A percentile compares a stretch with the other conserved stretches of the same genome.
Conservation (phyloP, 805 yeast genomes). For the Blastobotrys terrestris region DNA sequence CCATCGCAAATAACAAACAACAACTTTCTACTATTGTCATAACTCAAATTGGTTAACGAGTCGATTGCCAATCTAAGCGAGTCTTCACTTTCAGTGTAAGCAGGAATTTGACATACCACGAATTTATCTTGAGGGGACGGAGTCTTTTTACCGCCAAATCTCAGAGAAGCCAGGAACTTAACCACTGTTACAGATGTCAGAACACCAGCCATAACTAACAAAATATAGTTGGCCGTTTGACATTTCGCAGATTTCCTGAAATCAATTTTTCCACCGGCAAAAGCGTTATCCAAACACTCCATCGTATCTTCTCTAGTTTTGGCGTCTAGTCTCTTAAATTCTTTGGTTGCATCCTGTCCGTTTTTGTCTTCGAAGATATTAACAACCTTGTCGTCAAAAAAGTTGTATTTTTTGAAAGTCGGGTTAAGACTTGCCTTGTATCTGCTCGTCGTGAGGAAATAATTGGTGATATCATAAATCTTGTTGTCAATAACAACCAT, state of each 20-base stretch:
- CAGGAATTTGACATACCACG: conserved; percentile 39
- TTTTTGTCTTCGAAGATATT: conserved; percentile 28
- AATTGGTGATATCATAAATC: conserved; percentile 35
- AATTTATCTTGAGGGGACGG: conserved; percentile 36
- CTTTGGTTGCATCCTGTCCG: conserved; percentile 33
- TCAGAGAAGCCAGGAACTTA: conserved; percentile 35
- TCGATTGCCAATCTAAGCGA: conserved; percentile 52
- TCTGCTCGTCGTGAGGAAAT: conserved; percentile 28
- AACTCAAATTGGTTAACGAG: conserved; percentile 49
- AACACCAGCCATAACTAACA: conserved; percentile 34
- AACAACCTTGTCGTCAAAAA: conserved; percentile 30
- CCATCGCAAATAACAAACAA: conserved; percentile 56
- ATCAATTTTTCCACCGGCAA: conserved; percentile 32
- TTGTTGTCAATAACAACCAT: conserved; percentile 30
- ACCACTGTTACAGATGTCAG: conserved; percentile 34
- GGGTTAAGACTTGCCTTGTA: conserved; percentile 22
- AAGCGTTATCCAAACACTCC: conserved; percentile 33
- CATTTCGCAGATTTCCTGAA: conserved; percentile 36
- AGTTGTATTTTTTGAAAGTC: conserved; percentile 28
- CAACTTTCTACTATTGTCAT: conserved; percentile 52
- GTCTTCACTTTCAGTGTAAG: conserved; percentile 52
- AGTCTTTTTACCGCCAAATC: conserved; percentile 32
- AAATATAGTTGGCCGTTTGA: conserved; percentile 35
- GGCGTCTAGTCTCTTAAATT: conserved; percentile 25
- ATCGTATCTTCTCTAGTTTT: conserved; percentile 23